Evolutionary conservation across 116 monocot species (phyloP), one percentile per base, ranked within the genome.

Genomic region (Iris pallida): DNA sequence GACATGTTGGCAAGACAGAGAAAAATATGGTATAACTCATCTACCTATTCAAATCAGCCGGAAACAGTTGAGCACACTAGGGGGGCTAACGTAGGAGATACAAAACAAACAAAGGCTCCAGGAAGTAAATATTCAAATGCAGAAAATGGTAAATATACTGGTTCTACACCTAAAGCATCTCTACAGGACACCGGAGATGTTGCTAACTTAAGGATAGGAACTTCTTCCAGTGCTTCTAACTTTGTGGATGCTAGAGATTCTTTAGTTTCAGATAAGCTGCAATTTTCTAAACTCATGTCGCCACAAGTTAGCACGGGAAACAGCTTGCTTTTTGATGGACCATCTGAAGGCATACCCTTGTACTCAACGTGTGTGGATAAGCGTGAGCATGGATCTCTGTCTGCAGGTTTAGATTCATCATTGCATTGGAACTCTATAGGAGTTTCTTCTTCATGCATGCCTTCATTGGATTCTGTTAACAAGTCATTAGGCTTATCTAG

Each of bases 1-100:
- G 88, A 88, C 51, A 95, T 86, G 91, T 70, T 95, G 65, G 95
- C 91, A 48, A 86, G 95, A 62, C 95, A 95, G 76, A 88, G 95
- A 75, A 91, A 86, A 73, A 84, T 95, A 71, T 91, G 95, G 95
- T 91, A 95, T 71, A 91, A 88, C 60, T 82, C 79, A 16, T 68
- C 89, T 6, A 42, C 73, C 43, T 67, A 66, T 41, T 70, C 76
- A 46, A 91, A 91, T 68, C 83, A 89, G 47, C 80, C 80, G 91
- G 95, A 91, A 78, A 75, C 70, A 45, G 65, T 81, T 72, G 91
- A 84, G 63, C 74, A 79, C 46, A 58, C 69, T 14, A 79, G 67
- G 18, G 74, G 66, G 54, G 68, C 53, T 62, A 41, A 18, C 7
- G 69, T 60, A 48, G 77, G 57, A 78, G 82, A 74, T 72, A 49